phyloP scores from a whole-genome alignment of 352 stramenopile species.

The Peronospora belbahrii region DNA sequence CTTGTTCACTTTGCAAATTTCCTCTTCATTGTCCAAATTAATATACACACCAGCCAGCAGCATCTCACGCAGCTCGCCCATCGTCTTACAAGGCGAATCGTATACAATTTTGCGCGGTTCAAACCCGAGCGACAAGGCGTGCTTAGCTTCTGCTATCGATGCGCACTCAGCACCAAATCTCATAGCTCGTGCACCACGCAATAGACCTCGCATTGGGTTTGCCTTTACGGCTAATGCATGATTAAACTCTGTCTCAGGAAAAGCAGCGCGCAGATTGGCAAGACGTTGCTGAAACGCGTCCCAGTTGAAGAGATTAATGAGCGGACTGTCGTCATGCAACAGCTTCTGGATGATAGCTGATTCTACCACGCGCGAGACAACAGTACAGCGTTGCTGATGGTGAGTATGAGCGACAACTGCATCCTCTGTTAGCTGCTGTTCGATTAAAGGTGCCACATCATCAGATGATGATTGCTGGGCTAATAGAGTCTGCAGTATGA shows the following conservation, averaged over 20 bases:
- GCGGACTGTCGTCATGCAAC: conserved; percentile 44
- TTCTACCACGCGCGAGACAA: conserved; percentile 39
- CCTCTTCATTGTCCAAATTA: conserved; percentile 89
- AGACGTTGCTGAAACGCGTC: conserved; percentile 54
- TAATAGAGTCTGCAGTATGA: conserved; percentile 30
- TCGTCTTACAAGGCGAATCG: conserved; percentile 90
- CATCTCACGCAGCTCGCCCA: conserved; percentile 70
- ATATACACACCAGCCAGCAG: conserved; percentile 78
- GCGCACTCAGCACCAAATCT: conserved; percentile 78
- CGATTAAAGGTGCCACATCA: conserved; percentile 46
- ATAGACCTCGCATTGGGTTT: conserved; percentile 62
- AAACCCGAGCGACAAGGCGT: conserved; percentile 69
- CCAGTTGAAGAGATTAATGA: conserved; percentile 61
- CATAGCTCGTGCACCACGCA: conserved; percentile 38
- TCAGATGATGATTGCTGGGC: conserved; percentile 4
- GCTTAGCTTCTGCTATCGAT: conserved; percentile 74
- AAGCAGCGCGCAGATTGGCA: conserved; percentile 39
- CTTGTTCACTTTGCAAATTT: conserved; percentile 71
- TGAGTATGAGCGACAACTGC: conserved; percentile 16
- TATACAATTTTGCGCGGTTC: conserved; percentile 77
- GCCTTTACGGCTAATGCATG: conserved; percentile 76
- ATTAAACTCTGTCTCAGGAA: conserved; percentile 60
- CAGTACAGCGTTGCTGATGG: conserved; percentile 28
- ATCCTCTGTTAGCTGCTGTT: conserved; percentile 29
- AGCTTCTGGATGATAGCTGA: conserved; percentile 41